Base-by-base conservation (phyloP, 139 green algal species). In the Yamagishiella unicocca region DNA sequence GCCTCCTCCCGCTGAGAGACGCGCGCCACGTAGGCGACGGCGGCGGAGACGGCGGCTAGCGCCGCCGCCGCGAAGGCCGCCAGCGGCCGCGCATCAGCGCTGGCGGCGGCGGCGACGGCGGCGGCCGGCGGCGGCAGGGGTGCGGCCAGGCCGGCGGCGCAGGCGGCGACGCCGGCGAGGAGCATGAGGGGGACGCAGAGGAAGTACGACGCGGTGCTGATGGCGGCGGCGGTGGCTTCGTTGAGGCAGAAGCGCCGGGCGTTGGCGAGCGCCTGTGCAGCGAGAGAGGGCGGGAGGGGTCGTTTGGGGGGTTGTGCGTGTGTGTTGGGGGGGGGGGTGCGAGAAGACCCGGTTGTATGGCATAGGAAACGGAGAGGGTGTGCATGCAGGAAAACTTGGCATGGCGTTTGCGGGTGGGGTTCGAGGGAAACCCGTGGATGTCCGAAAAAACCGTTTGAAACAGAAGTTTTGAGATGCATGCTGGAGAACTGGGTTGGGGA, bases 241-340 rank as follows among this genome's bases (percentile, higher is more conserved):
- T 82, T 92, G n/a, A 94, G 79, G 6, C 91, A 75, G 86, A 94
- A 94, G 31, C 76, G 71, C 33, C 88, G 86, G 0, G 91, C 78
- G 72, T 91, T 90, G 8, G 71, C 38, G 12, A 80, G 64, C 0
- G 85, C 82, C 58, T 91, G 87, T 40, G 31, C n/a, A 45, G n/a
- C n/a, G n/a, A n/a, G n/a, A n/a, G n/a, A n/a, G n/a, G n/a, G n/a
- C n/a, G n/a, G n/a, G n/a, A n/a, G n/a, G n/a, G n/a, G n/a, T n/a
- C n/a, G n/a, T n/a, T n/a, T n/a, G n/a, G n/a, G n/a, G n/a, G n/a
- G n/a, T n/a, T n/a, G n/a, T n/a, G n/a, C n/a, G n/a, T n/a, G n/a
- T n/a, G n/a, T n/a, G n/a, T n/a, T n/a, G n/a, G n/a, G n/a, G n/a
- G n/a, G n/a, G n/a, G n/a, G n/a, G n/a, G n/a, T n/a, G n/a, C n/a